Conservation (phyloP, 2,329 filamentous ascomycete genomes). For the Trichophyton benhamiae region DNA sequence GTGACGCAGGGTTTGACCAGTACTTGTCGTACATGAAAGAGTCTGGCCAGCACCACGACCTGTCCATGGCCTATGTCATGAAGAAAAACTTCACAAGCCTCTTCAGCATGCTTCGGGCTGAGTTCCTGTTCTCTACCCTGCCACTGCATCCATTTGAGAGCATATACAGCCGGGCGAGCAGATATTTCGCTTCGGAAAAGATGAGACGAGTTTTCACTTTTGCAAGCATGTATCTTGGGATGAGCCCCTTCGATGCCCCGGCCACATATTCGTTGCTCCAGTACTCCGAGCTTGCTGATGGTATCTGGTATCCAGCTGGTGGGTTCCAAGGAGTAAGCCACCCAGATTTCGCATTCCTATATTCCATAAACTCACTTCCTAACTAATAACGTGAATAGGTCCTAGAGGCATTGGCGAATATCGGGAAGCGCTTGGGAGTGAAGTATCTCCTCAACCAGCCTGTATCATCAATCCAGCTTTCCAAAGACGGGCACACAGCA, state of each 20-base stretch:
- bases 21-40: background rate
- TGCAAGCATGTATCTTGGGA: background rate
- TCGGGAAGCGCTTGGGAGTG: background rate
- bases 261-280: background rate
- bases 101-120: background rate
- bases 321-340: background rate
- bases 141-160: background rate
- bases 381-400: background rate
- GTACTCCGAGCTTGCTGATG: background rate
- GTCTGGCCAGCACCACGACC: background rate
- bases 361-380: background rate
- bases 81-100: background rate
- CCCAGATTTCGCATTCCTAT: background rate
- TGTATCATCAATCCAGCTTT: background rate
- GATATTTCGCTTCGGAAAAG: background rate
- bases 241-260: background rate
- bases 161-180: background rate
- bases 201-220: background rate
- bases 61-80: background rate
- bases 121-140: background rate
- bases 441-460: background rate
- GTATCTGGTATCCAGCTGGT: background rate
- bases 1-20: background rate
- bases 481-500: background rate
- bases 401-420: background rate